Evolutionary conservation across 768 basidiomycete genomes (phyloP).

Genomic region (Mrakia hoshinonis): DNA sequence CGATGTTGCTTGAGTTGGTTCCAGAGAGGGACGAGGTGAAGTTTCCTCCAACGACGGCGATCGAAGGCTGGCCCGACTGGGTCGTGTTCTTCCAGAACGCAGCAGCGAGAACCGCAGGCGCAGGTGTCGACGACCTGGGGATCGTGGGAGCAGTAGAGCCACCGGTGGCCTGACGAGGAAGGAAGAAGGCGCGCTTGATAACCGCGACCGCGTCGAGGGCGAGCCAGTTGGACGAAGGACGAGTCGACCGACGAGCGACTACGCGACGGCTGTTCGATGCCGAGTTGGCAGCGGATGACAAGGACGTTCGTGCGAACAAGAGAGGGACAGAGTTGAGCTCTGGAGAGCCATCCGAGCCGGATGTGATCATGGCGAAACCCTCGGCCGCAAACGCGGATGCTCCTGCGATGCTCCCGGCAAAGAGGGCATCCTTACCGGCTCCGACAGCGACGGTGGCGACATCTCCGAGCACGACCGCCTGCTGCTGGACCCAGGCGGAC

Average conservation of each 20-base stretch:
- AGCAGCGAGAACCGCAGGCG: slow-evolving; percentile 76
- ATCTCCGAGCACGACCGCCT: slow-evolving; percentile 5
- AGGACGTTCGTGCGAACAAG: slow-evolving; percentile 47
- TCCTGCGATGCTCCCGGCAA: slow-evolving; percentile 64
- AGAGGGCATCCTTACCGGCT: slow-evolving; percentile 35
- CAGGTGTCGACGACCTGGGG: slow-evolving; percentile 49
- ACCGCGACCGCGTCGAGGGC: slow-evolving; percentile 1
- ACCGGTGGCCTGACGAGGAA: slow-evolving; percentile 41
- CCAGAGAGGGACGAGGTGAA: slow-evolving; percentile 55
- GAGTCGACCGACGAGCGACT: slow-evolving; percentile 34
- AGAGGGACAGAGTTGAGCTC: slow-evolving; percentile 55
- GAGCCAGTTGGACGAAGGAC: slow-evolving; percentile 35
- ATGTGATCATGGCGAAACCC: slow-evolving; percentile 62
- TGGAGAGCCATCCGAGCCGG: slow-evolving; percentile 52
- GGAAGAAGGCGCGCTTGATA: slow-evolving; percentile 21
- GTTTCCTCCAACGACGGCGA: slow-evolving; percentile 80
- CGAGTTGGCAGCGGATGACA: slow-evolving; percentile 38
- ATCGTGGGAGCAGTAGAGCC: slow-evolving; percentile 48
- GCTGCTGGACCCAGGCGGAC: slow-evolving; percentile 34
- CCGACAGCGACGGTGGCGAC: slow-evolving; percentile 3
- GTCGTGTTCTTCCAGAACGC: slow-evolving; percentile 75
- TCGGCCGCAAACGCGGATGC: slow-evolving; percentile 49
- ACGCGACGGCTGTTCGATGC: slow-evolving; percentile 28
- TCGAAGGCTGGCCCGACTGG: slow-evolving; percentile 48
- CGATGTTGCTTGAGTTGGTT: slow-evolving; percentile 47